Evolutionary conservation across 108 stramenopile genomes (phyloP), one percentile per base, ranked within the genome.

Genomic region (Cyclotella cryptica): DNA sequence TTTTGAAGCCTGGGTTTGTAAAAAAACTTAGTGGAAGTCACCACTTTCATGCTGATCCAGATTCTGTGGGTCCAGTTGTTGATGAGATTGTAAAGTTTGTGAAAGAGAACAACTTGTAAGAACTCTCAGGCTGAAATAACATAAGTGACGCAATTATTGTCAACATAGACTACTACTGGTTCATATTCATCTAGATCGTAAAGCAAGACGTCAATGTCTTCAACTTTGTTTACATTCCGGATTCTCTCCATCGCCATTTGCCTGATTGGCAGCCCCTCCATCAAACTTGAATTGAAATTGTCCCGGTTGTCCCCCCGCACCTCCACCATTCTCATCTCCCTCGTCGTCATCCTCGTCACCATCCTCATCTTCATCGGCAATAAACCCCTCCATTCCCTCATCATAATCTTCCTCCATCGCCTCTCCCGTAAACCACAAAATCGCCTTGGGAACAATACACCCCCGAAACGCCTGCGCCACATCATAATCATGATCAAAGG

Each of bases 391-490:
- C 14, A 51, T 60, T 8, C 66, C 72, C 0, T 69, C 72, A 28
- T 68, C 79, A 18, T 53, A 60, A 14, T 77, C 86, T 39, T 87
- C 87, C 47, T 80, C 84, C 61, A 82, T 44, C 17, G 89, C 93
- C 71, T 95, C 89, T 11, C 98, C 98, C 21, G 96, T 94, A 80
- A 94, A 98, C 97, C 97, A 98, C 29, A 89, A 51, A 0, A 96
- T 90, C 43, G 96, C 98, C 67, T 96, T 93, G 22, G 94, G 96
- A 74, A 96, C 80, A 59, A 98, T 73, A 51, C 97, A 89, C 27
- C 84, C 85, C 44, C 98, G 82, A 68, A 98, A 88, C 10, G 94
- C 93, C 70, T 90, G 92, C 1, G 96, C 98, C 9, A 97, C 78
- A 51, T 98, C 98, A 73, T 97, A 97, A 85, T 98, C 98, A 64